These are phyloP conservation scores for Tuber magnatum DNA, from an alignment of 495 filamentous ascomycete species.

Conservation along the genomic window DNA sequence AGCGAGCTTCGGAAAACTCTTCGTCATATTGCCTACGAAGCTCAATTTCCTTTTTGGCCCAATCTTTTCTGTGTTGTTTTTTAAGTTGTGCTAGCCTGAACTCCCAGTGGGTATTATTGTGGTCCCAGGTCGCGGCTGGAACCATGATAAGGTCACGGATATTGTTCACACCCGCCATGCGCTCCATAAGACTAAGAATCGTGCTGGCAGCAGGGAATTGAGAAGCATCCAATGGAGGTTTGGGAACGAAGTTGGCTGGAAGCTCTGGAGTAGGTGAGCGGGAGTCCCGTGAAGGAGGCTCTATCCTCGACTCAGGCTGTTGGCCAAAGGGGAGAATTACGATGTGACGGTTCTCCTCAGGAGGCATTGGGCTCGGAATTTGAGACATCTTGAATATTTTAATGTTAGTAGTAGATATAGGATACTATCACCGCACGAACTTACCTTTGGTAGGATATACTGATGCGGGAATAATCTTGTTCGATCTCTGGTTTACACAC, in stretches of 20 bases:
- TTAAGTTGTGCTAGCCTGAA: slow-evolving; percentile 17
- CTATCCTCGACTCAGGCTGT: slow-evolving; percentile 8
- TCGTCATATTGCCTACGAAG: slow-evolving; percentile 26
- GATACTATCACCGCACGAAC: neutral
- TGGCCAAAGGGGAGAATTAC: slow-evolving; percentile 23
- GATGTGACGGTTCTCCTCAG: slow-evolving; percentile 26
- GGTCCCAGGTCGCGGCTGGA: slow-evolving; percentile 28
- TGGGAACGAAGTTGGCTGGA: slow-evolving; percentile 26
- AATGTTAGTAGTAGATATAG: neutral
- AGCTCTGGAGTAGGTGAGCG: slow-evolving; percentile 30
- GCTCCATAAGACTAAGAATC: slow-evolving; percentile 17
- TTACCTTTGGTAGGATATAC: slow-evolving; percentile 4
- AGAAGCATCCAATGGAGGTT: slow-evolving; percentile 24
- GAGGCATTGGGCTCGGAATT: slow-evolving; percentile 21
- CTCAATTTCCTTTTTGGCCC: slow-evolving; percentile 22
- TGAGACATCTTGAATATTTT: neutral
- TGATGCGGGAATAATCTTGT: neutral
- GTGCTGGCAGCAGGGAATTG: slow-evolving; percentile 27
- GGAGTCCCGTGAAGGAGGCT: slow-evolving; percentile 11
- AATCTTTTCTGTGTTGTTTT: slow-evolving; percentile 22
- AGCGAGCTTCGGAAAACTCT: slow-evolving; percentile 25
- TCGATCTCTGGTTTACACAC: neutral
- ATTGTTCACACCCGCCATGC: slow-evolving; percentile 20
- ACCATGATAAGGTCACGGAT: slow-evolving; percentile 23
- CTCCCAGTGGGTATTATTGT: slow-evolving; percentile 29